Evolutionary conservation across 1,139 yeast species (phyloP).

Genomic region (Scheffersomyces segobiensis): DNA sequence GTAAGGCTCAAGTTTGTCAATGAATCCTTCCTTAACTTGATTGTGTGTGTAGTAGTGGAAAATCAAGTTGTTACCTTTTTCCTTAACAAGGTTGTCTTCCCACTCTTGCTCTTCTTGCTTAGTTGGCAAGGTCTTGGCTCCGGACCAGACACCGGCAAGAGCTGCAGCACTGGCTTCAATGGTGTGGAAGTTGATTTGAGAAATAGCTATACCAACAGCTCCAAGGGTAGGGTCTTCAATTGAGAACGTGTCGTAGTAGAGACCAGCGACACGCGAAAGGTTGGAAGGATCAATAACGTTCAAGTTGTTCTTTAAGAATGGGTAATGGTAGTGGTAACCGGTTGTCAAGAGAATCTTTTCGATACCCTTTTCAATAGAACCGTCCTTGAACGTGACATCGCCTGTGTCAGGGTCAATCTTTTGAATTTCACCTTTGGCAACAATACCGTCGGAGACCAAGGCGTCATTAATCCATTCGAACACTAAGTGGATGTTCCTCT

Average conservation of each 20-base stretch:
- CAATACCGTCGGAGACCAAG: constrained; percentile 35
- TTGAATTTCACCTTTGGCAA: constrained; percentile 29
- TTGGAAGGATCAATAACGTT: constrained; percentile 26
- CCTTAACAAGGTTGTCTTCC: constrained; percentile 21
- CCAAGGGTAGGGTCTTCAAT: constrained; percentile 45
- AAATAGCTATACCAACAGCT: constrained; percentile 38
- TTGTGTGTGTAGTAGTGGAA: constrained; percentile 23
- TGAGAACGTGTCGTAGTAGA: constrained; percentile 39
- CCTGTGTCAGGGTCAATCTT: constrained; percentile 26
- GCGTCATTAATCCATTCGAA: constrained; percentile 26
- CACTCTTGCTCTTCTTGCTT: constrained; percentile 28
- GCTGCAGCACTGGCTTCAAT: constrained; percentile 47
- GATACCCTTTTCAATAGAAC: constrained; percentile 23
- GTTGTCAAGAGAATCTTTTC: constrained; percentile 36
- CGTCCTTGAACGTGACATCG: constrained; percentile 36
- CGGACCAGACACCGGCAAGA: constrained; percentile 49
- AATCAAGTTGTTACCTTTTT: constrained; percentile 11
- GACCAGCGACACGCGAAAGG: constrained; percentile 33
- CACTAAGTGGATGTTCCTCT: constrained; percentile 30
- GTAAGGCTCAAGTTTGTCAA: constrained; percentile 22
- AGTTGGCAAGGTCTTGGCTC: constrained; percentile 24
- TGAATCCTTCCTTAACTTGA: constrained; percentile 20
- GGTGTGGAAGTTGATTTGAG: constrained; percentile 41
- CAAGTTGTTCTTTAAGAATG: constrained; percentile 26
- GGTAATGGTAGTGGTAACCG: constrained; percentile 40